Percentiles rank a stretch among this genome's conserved stretches.
Conservation (phyloP, 306 rosid species). For the Acacia melanoxylon region DNA sequence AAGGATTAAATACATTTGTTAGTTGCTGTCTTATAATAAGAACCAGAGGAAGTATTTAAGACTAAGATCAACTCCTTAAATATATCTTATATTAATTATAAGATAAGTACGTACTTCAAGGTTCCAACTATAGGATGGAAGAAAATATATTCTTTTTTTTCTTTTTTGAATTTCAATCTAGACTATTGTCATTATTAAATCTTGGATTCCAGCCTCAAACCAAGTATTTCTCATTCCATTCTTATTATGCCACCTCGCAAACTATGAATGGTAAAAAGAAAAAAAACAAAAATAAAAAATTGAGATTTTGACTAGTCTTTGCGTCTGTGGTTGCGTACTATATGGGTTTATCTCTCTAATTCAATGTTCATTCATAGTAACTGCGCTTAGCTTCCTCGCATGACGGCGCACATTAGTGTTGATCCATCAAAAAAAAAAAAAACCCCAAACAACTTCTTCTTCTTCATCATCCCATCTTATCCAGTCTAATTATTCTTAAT, state of each 20-base stretch:
- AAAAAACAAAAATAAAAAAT: too few relatives aligned
- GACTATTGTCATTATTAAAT: too few relatives aligned
- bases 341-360: background rate
- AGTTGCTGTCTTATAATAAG: too few relatives aligned
- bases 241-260: background rate
- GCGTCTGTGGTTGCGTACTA: background rate
- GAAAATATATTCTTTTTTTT: too few relatives aligned
- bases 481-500: too few relatives aligned
- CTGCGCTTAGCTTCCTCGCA: background rate
- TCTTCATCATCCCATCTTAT: too few relatives aligned
- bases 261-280: background rate
- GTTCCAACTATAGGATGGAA: too few relatives aligned
- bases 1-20: too few relatives aligned
- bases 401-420: constrained; percentile 15
- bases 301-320: background rate
- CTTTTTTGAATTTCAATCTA: background rate
- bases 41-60: too few relatives aligned
- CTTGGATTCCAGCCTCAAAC: background rate
- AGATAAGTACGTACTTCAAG: too few relatives aligned
- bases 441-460: background rate
- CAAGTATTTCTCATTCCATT: background rate
- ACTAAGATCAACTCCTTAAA: too few relatives aligned
- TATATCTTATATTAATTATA: fast-evolving
- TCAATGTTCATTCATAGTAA: background rate
- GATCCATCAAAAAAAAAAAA: too few relatives aligned